Conservation (phyloP, 2,329 filamentous ascomycete genomes). For the Chaetomiaceae sp. region DNA sequence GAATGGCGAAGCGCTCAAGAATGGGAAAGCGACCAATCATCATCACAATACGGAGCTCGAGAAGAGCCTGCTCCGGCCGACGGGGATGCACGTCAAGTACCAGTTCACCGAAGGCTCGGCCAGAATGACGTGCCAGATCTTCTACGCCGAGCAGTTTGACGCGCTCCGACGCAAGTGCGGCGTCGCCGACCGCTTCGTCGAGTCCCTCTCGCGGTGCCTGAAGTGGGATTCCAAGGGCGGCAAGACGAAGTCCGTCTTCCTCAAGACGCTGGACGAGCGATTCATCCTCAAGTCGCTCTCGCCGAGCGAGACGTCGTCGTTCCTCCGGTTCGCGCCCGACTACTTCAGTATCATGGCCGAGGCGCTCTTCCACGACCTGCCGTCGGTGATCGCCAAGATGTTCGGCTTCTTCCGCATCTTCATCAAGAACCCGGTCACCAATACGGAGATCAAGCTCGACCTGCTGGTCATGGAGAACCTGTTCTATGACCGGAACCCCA, state of each 20-base stretch:
- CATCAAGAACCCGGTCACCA: constrained; percentile 89
- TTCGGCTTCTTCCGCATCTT: constrained; percentile 95
- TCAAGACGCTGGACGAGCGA: constrained; percentile 92
- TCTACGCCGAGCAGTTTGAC: constrained; percentile 97
- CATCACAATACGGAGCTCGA: constrained; percentile 75
- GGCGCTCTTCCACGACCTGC: constrained; percentile 88
- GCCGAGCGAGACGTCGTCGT: constrained; percentile 85
- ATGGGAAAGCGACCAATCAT: constrained; percentile 30
- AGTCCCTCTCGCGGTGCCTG: constrained; percentile 87
- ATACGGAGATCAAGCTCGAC: constrained; percentile 90
- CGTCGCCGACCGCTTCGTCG: constrained; percentile 86
- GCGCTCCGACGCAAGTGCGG: constrained; percentile 89
- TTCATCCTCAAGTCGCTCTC: constrained; percentile 90
- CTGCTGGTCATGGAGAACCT: constrained; percentile 95
- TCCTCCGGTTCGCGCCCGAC: constrained; percentile 89
- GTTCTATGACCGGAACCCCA: constrained; percentile 89
- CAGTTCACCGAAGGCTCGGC: constrained; percentile 92
- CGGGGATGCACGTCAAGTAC: constrained; percentile 91
- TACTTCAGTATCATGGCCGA: constrained; percentile 98
- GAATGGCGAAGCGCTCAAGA: constrained; percentile 34
- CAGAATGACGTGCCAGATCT: constrained; percentile 95
- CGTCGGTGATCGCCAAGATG: constrained; percentile 98
- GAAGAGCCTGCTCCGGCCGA: constrained; percentile 73
- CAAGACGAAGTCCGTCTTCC: constrained; percentile 94
- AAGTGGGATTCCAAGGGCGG: constrained; percentile 98